A percentile compares a stretch with the other conserved stretches of the same genome.
Conservation (phyloP, 176 grass and related monocot species). For the Coix lacrymajobi region DNA sequence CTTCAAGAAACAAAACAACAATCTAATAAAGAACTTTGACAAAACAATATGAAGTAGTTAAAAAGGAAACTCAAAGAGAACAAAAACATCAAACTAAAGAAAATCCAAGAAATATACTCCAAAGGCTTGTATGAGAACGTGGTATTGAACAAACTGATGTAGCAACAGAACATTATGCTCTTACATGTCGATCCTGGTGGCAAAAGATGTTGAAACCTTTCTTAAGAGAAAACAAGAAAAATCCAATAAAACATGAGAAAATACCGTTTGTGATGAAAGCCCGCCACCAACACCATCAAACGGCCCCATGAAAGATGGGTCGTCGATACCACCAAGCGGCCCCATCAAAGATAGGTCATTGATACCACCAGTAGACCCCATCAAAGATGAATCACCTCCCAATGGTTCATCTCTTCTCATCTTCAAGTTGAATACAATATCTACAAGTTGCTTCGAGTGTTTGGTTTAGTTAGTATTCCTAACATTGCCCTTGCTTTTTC, state of each 20-base stretch:
- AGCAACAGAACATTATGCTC: background rate
- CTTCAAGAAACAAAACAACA: background rate
- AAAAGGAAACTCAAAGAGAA: background rate
- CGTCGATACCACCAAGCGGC: too few species aligned
- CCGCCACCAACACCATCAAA: background rate
- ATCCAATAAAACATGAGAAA: background rate
- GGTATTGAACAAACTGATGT: background rate
- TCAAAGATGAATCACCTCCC: background rate
- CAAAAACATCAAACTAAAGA: background rate
- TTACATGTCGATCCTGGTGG: background rate
- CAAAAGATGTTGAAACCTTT: background rate
- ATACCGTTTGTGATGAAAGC: background rate
- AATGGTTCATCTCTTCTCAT: background rate
- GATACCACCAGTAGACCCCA: background rate
- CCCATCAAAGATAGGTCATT: background rate
- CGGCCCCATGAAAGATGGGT: background rate
- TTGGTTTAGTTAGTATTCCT: background rate
- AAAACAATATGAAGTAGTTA: background rate
- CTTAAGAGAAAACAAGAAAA: background rate
- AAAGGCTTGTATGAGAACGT: background rate
- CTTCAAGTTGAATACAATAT: background rate
- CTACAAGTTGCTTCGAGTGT: background rate
- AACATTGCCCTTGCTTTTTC: background rate
- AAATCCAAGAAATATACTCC: background rate
- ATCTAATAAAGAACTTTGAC: background rate